Base-by-base conservation (phyloP, 768 basidiomycete species). In the Tephrocybe sp. region DNA sequence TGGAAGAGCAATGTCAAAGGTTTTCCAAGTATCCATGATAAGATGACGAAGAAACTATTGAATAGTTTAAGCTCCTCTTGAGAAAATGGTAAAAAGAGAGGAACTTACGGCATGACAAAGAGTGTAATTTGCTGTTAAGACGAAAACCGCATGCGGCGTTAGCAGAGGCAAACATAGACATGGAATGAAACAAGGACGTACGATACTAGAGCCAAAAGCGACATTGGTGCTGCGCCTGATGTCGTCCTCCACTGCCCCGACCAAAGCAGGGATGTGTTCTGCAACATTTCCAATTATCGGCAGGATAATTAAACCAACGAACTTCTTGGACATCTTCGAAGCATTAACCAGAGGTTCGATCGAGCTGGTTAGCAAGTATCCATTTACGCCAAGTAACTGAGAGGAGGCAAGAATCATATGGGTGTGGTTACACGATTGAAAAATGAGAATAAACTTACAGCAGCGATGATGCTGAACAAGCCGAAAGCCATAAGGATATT, bases 201-300 rank as follows among this genome's bases (percentile, higher is more conserved):
- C 87, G 26, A 90, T 87, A 60, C 86, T 87, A 1, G 87, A 89
- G 44, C 92, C 89, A 17, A 92, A 89, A 12, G 94, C 91, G n/a
- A 97, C 90, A 17, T 88, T 85, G 45, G 97, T 72, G 63, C 88
- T 90, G 3, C 97, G 78, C 31, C 89, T 91, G 19, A 97, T 73
- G 65, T 97, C 95, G 67, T 87, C 83, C 70, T 96, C 95, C 51
- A 92, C 87, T 0, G 93, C 90, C 6, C 94, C 93, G 0, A 87
- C 87, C 22, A 97, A 90, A 12, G 94, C 93, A 2, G 92, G 96
- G 33, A 85, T 85, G 62, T 95, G 93, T 63, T 97, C 94, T 72
- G 89, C 91, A 4, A 91, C 88, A 62, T 92, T 93, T 17, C 91
- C 91, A 12, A 94, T 93, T 32, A 97, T 92, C 6, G 96, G 96